Conservation (phyloP, 805 yeast species). For the Hanseniaspora occidentalis region DNA sequence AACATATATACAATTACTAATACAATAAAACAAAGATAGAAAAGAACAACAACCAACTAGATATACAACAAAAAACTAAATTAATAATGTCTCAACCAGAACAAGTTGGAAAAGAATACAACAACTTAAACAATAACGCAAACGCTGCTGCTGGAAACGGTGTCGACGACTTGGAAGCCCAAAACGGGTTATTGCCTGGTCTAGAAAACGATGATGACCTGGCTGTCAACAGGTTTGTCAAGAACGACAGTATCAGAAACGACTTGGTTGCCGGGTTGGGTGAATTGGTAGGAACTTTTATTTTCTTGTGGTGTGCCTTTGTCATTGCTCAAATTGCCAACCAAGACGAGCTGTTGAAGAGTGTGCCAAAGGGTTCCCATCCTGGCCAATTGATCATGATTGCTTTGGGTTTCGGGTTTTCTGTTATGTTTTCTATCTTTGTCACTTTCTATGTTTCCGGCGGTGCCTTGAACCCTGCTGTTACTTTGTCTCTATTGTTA, state of each 20-base stretch:
- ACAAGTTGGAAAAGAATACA: too few species aligned
- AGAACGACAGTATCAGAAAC: conserved; percentile 34
- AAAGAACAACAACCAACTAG: too few species aligned
- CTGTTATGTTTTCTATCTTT: conserved; percentile 63
- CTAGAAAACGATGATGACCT: too few species aligned
- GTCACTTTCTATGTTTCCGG: conserved; percentile 71
- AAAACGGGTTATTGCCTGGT: too few species aligned
- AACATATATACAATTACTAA: neutral
- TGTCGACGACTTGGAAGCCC: too few species aligned
- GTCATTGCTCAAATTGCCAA: conserved; percentile 78
- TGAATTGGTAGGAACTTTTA: conserved; percentile 78
- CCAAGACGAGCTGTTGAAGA: conserved; percentile 30
- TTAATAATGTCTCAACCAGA: too few species aligned
- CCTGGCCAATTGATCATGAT: conserved; percentile 69
- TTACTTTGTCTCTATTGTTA: conserved; percentile 58
- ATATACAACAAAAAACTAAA: too few species aligned
- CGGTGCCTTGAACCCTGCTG: conserved; percentile 86
- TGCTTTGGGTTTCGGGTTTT: conserved; percentile 76
- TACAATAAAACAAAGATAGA: neutral
- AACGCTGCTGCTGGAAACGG: too few species aligned
- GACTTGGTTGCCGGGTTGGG: conserved; percentile 59
- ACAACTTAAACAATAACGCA: too few species aligned
- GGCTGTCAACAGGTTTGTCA: conserved; percentile 1
- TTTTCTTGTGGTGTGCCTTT: conserved; percentile 72
- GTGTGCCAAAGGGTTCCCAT: conserved; percentile 31